Evolutionary conservation across 83 land plant species (phyloP).

Genomic region (Picea abies): DNA sequence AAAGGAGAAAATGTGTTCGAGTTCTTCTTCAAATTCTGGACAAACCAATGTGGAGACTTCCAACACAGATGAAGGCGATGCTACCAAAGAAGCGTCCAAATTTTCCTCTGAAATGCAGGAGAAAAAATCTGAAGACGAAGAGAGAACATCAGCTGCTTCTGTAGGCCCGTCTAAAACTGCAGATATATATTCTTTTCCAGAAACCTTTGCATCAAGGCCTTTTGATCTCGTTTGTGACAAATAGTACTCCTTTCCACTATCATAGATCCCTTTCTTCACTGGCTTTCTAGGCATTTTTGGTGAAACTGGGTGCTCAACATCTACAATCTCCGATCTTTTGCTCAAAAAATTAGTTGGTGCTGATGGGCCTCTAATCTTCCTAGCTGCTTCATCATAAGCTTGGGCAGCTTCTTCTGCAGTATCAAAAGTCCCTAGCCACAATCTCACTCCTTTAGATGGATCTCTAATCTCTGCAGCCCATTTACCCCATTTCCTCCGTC

Average conservation of each 20-base stretch:
- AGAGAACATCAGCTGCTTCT: neutral
- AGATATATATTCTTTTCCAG: neutral
- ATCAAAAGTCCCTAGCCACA: conserved; percentile 15
- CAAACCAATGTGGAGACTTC: no score
- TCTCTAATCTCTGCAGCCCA: conserved; percentile 19
- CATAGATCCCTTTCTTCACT: neutral
- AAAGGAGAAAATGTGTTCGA: no score
- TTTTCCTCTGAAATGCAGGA: no score
- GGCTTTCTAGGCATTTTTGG: neutral
- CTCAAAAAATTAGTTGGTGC: conserved; percentile 10
- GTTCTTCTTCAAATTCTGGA: no score
- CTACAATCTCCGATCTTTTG: neutral
- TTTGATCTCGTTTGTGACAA: neutral
- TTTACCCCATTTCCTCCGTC: conserved; percentile 15
- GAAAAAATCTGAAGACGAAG: neutral
- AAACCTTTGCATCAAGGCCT: neutral
- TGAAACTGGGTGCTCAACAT: neutral
- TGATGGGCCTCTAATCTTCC: conserved; percentile 5
- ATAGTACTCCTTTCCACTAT: neutral
- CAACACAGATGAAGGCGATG: no score
- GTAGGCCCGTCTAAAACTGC: neutral
- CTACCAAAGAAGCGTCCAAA: no score
- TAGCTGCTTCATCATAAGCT: conserved; percentile 12
- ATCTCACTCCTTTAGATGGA: conserved; percentile 10
- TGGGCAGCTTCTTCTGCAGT: conserved; percentile 17